These are phyloP conservation scores for Mollisia scopiformis DNA, from an alignment of 2,329 filamentous ascomycete species.

Conservation along the genomic window DNA sequence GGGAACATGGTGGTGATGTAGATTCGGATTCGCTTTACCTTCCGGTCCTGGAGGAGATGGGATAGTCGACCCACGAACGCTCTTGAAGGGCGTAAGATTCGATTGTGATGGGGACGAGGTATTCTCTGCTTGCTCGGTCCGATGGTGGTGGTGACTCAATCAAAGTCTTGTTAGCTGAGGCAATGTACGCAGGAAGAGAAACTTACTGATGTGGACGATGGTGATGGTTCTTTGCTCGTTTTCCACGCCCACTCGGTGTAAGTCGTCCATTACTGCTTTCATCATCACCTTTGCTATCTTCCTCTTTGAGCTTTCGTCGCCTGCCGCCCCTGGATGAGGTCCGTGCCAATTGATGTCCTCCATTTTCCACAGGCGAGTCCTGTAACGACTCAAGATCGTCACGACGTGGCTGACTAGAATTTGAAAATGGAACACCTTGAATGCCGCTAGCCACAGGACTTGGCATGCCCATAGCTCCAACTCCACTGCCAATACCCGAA, in stretches of 20 bases:
- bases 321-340: conserved; percentile 51
- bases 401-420: conserved; percentile 49
- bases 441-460: conserved; percentile 54
- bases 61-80: conserved; percentile 49
- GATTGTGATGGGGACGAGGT: conserved; percentile 46
- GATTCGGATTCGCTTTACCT: conserved; percentile 17
- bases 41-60: conserved; percentile 47
- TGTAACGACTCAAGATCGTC: conserved; percentile 53
- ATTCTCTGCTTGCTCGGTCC: conserved; percentile 53
- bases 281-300: conserved; percentile 68
- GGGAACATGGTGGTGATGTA: conserved; percentile 36
- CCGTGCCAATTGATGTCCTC: conserved; percentile 42
- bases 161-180: conserved; percentile 27
- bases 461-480: conserved; percentile 55
- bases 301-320: conserved; percentile 76
- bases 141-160: conserved; percentile 58
- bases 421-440: conserved; percentile 53
- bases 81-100: conserved; percentile 51
- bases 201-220: conserved; percentile 64
- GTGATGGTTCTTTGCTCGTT: conserved; percentile 66
- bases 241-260: conserved; percentile 61
- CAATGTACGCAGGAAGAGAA: neutral
- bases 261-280: conserved; percentile 67
- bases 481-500: conserved; percentile 81
- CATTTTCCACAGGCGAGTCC: conserved; percentile 44